Base-by-base conservation (phyloP, 495 filamentous ascomycete species). In the Lasiosphaeris hirsuta region DNA sequence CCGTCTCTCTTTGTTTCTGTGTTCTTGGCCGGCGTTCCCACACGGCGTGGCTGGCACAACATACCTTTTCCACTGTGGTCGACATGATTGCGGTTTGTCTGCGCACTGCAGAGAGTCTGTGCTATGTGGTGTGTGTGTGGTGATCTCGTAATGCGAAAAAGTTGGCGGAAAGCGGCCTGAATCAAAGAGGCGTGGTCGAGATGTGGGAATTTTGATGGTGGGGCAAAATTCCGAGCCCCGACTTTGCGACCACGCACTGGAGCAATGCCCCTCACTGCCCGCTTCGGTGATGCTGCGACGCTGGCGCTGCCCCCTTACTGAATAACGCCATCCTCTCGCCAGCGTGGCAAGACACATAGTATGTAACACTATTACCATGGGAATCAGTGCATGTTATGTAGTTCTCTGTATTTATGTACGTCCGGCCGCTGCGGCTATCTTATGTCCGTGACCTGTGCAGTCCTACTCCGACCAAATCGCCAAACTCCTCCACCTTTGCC, bases 31-130 rank as follows among this genome's bases (percentile, higher is more conserved):
- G 7, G 10, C 30, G 10, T 45, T 10, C 18, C 10, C 11, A 15
- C 8, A n/a, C 15, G 15, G 43, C 1, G 42, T 15, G 7, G 2
- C 10, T 17, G n/a, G 15, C 5, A n/a, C 4, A 47, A 70, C 79
- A 61, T 69, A 91, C 90, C 89, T 97, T 97, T 56, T 97, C 92
- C 67, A 95, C 90, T 41, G 92, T 97, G 58, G 92, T 97, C 81
- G 92, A 80, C 92, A 97, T 97, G 60, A 74, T 90, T 81, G 73
- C 73, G 33, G 36, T 51, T 33, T 51, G 0, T 50, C 7, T 51
- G 38, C 13, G 48, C 34, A 40, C 15, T 39, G 17, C 10, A 11
- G 23, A 14, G 1, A 11, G 43, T 30, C 47, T 3, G 45, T 42
- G 10, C 50, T 37, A 33, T 18, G 34, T 58, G 44, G 36, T 18